Evolutionary conservation across 352 stramenopile genomes (phyloP), one percentile per base, ranked within the genome.

Genomic region (Pythium dissotocum): DNA sequence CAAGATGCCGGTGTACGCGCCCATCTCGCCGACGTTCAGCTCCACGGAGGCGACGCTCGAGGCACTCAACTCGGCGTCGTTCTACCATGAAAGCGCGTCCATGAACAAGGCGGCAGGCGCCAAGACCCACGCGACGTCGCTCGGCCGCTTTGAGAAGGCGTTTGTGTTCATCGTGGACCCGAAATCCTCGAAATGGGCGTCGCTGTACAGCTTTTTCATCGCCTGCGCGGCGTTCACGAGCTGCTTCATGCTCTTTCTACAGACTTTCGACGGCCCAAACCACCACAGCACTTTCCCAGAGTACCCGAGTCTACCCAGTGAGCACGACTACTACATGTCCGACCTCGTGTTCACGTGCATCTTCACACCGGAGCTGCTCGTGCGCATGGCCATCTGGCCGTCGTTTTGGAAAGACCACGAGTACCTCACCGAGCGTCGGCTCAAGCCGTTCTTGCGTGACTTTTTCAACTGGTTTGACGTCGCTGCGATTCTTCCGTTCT

Each of bases 381-480:
- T 90, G 54, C 84, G 84, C 10, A 72, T 91, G 49, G 18, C 78
- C 55, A 91, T 93, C 65, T 93, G 84, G 84, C 84, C 84, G 21
- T 91, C 82, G 6, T 60, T 93, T 52, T 93, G 84, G 84, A 68
- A 75, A 7, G 79, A 93, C 18, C 79, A 87, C 65, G 82, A 93
- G 28, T 89, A 90, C 69, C 70, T 93, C 8, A 83, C 72, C 0
- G 79, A 90, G 61, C 82, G 80, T 13, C 77, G 84, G 4, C 66
- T 93, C 26, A 82, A 85, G 36, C 84, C 84, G 9, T 93, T 90
- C 46, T 67, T 89, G n/a, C 70, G 71, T 0, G 84, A 93, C 62
- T 78, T 87, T 48, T 93, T 93, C 77, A 93, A 93, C 65, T 93
- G 83, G 85, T 93, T 93, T 55, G 83, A 93, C 61, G 63, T 93